Evolutionary conservation across 257 asterid genomes (phyloP).

Genomic region (Solanum sitiens): DNA sequence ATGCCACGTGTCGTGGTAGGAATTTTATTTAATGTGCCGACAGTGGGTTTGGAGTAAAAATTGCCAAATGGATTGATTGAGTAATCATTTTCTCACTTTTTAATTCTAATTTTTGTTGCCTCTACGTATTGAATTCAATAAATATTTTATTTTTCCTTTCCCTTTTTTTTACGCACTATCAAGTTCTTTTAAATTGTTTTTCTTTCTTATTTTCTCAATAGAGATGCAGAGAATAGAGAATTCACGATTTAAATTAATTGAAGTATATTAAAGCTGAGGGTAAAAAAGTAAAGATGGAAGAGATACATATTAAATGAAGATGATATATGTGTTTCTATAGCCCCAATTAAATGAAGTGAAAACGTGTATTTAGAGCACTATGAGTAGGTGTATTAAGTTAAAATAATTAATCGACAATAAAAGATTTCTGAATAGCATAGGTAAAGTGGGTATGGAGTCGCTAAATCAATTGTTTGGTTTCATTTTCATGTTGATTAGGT

Average conservation of each 20-base stretch:
- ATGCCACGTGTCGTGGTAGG: slow-evolving; percentile 29
- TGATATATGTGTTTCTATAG: neutral
- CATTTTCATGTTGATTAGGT: neutral
- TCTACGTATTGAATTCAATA: no score
- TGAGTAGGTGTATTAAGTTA: neutral
- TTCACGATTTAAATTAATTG: neutral
- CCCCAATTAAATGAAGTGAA: neutral
- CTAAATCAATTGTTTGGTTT: neutral
- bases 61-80: neutral
- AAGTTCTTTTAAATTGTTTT: no score
- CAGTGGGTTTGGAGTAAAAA: slow-evolving; percentile 8
- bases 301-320: neutral
- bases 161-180: no score
- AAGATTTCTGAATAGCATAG: no score
- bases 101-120: neutral
- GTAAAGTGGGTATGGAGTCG: no score
- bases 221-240: no score
- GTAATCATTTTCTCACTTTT: neutral
- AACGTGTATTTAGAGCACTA: neutral
- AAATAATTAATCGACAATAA: no score
- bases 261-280: neutral
- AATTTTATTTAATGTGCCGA: slow-evolving; percentile 13
- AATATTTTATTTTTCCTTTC: no score
- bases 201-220: no score
- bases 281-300: neutral